These are phyloP conservation scores for Nitzschia sp. DNA, from an alignment of 108 stramenopile genomes.

Conservation along the genomic window DNA sequence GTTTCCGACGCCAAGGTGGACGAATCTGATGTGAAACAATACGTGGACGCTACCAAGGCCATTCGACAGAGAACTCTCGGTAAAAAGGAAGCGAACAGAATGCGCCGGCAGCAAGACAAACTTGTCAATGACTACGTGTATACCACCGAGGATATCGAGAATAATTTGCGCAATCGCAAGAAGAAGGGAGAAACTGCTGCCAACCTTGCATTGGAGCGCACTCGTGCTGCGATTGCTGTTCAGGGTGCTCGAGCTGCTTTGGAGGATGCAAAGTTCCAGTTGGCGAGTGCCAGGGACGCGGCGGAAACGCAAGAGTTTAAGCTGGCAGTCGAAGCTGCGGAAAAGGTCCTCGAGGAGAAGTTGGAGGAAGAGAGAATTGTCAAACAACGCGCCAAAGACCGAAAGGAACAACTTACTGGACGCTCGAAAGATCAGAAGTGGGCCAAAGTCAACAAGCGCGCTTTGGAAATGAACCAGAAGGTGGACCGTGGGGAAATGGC, in stretches of 20 bases:
- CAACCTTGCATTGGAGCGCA: slow-evolving; percentile 81
- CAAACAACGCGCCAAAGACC: slow-evolving; percentile 57
- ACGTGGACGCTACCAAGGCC: slow-evolving; percentile 65
- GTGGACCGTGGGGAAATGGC: slow-evolving; percentile 73
- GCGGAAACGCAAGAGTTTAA: slow-evolving; percentile 34
- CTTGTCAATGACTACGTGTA: slow-evolving; percentile 83
- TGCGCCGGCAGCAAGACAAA: slow-evolving; percentile 72
- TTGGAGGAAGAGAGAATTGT: slow-evolving; percentile 51
- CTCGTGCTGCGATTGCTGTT: slow-evolving; percentile 72
- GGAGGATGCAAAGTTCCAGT: slow-evolving; percentile 52
- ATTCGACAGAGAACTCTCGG: slow-evolving; percentile 50
- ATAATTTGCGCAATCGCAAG: slow-evolving; percentile 63
- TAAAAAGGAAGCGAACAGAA: slow-evolving; percentile 70
- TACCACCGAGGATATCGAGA: slow-evolving; percentile 82
- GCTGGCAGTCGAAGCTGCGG: slow-evolving; percentile 49
- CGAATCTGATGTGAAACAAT: slow-evolving; percentile 66
- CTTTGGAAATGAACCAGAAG: slow-evolving; percentile 64
- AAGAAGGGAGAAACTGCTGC: slow-evolving; percentile 59
- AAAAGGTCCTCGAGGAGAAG: slow-evolving; percentile 48
- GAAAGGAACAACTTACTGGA: slow-evolving; percentile 51
- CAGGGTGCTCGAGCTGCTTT: slow-evolving; percentile 67
- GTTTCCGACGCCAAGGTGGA: slow-evolving; percentile 76
- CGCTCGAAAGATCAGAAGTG: slow-evolving; percentile 73
- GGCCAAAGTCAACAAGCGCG: slow-evolving; percentile 86
- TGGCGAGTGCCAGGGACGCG: slow-evolving; percentile 43